A percentile compares a stretch with the other conserved stretches of the same genome.
phyloP scores from a whole-genome alignment of 2,329 filamentous ascomycete species.

The Gremmenia infestans region DNA sequence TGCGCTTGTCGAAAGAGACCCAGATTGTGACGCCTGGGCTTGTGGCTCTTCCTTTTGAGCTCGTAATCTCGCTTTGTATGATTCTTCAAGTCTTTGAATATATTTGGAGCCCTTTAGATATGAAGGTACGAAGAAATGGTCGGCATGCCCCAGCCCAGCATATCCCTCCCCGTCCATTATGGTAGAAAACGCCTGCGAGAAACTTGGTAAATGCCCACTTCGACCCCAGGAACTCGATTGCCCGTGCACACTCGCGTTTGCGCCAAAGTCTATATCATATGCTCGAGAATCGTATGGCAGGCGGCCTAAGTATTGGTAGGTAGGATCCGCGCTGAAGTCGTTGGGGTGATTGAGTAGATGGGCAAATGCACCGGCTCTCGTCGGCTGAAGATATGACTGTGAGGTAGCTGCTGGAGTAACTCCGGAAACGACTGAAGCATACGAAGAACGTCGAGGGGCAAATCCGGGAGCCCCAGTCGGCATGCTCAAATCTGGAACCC shows the following conservation, averaged over 20 bases:
- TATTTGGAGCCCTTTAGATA: conserved; percentile 78
- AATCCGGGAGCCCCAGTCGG: conserved; percentile 33
- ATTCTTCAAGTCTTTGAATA: conserved; percentile 68
- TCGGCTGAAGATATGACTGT: conserved; percentile 22
- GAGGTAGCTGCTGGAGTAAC: conserved; percentile 31
- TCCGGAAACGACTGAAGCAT: conserved; percentile 56
- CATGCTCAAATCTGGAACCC: conserved; percentile 29
- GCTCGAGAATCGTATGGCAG: conserved; percentile 23
- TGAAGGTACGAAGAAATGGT: conserved; percentile 72
- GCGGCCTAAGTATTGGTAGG: conserved; percentile 17
- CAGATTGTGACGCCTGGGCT: conserved; percentile 39
- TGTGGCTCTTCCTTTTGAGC: conserved; percentile 39
- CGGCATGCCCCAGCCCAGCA: conserved; percentile 17
- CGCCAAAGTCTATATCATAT: conserved; percentile 26
- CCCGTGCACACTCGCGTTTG: conserved; percentile 21
- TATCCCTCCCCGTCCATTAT: conserved; percentile 28
- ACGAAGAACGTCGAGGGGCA: conserved; percentile 50
- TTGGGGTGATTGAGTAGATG: conserved; percentile 25
- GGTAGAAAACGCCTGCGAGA: conserved; percentile 30
- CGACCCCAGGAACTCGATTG: conserved; percentile 25
- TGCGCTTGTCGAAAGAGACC: conserved; percentile 48
- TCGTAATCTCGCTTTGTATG: conserved; percentile 56
- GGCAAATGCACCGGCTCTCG: conserved; percentile 29
- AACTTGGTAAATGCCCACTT: conserved; percentile 28
- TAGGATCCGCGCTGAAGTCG: conserved; percentile 26